A percentile compares a stretch with the other conserved stretches of the same genome.
Conservation (phyloP, 495 filamentous ascomycete species). For the Cladorrhinum samala region DNA sequence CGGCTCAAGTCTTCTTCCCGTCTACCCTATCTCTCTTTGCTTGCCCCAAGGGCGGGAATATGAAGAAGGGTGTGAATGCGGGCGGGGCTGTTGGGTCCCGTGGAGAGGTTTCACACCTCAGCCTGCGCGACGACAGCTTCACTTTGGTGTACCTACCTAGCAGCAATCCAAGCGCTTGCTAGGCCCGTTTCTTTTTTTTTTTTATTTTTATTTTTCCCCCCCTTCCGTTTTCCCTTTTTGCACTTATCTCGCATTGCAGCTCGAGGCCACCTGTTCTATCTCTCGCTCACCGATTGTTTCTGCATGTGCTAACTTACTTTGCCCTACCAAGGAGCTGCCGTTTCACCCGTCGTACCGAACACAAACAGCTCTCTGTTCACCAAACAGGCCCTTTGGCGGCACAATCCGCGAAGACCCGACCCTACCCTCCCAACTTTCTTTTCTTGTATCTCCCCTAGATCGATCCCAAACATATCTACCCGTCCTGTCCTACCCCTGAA, state of each 20-base stretch:
- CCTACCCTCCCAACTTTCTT: background rate
- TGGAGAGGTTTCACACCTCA: too few relatives aligned
- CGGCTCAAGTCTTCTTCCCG: slow-evolving; percentile 3
- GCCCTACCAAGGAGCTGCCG: background rate
- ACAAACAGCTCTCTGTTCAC: background rate
- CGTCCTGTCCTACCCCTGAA: slow-evolving; percentile 1
- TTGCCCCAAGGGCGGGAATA: too few relatives aligned
- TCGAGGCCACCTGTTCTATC: slow-evolving; percentile 5
- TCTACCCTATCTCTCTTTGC: slow-evolving; percentile 6
- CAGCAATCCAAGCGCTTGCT: background rate
- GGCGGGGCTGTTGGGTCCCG: background rate
- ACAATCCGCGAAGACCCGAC: slow-evolving; percentile 1
- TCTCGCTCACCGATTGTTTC: slow-evolving; percentile 21
- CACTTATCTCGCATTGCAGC: slow-evolving; percentile 22
- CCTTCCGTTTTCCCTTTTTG: background rate
- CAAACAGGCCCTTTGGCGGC: background rate
- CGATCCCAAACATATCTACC: background rate
- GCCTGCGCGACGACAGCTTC: background rate
- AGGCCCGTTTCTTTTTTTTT: background rate
- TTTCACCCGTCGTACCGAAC: background rate
- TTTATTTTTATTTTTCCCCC: background rate
- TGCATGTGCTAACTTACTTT: slow-evolving; percentile 11
- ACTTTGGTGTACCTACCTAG: background rate
- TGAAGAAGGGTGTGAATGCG: background rate
- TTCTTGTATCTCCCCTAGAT: background rate